phyloP scores from a whole-genome alignment of 176 grass and related monocot genomes.

The Cenchrus purpureus region DNA sequence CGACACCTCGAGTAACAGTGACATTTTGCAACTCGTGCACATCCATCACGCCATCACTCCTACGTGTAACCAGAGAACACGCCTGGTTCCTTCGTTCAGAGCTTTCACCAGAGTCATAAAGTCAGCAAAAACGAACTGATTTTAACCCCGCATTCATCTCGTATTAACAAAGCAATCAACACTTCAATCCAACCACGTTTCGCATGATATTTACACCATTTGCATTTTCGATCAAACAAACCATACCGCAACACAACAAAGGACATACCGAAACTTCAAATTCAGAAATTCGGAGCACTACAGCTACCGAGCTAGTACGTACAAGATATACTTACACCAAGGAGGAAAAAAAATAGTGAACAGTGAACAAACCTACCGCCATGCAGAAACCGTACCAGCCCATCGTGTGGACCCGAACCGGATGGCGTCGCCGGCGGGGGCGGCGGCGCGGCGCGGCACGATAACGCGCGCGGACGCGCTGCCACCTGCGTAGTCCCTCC shows the following conservation, averaged over 20 bases:
- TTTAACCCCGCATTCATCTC: neutral
- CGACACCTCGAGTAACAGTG: neutral
- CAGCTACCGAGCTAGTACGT: neutral
- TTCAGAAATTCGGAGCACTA: neutral
- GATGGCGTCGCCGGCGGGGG: neutral
- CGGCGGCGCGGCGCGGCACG: neutral
- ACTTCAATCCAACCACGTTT: neutral
- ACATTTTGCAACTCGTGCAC: neutral
- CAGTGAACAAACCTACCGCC: neutral
- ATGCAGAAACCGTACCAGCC: constrained; percentile 16
- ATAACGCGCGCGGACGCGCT: constrained; percentile 59
- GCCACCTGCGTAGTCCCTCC: constrained; percentile 31
- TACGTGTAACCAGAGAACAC: too few relatives aligned
- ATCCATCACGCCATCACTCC: neutral
- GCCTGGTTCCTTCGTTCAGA: neutral
- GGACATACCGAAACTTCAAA: neutral
- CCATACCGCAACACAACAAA: neutral
- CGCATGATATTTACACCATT: neutral
- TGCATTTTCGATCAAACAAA: constrained; percentile 6
- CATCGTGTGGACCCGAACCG: constrained; percentile 69
- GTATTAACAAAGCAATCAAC: neutral
- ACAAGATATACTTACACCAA: neutral
- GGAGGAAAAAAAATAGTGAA: neutral
- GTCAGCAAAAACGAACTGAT: neutral
- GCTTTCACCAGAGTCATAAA: constrained; percentile 1